Evolutionary conservation across 768 basidiomycete genomes (phyloP).

Genomic region (Serendipita sp.): DNA sequence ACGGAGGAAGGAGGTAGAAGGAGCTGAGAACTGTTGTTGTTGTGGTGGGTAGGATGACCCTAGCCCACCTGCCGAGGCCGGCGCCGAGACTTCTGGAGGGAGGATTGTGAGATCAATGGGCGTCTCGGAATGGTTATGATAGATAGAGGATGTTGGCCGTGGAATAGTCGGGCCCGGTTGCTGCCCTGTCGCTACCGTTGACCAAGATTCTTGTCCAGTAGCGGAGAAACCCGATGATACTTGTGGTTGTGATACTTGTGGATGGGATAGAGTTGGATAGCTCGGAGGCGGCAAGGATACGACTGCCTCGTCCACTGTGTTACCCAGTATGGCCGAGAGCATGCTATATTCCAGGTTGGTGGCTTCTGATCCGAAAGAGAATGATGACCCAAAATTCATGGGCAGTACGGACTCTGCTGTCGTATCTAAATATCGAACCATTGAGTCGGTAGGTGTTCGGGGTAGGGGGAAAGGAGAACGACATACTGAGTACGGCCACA

Average conservation of each 20-base stretch:
- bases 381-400: conserved; percentile 41
- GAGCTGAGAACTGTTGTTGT: background rate
- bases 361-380: conserved; percentile 69
- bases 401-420: conserved; percentile 42
- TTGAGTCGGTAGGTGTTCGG: background rate
- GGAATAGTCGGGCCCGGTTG: background rate
- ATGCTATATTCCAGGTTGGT: conserved; percentile 93
- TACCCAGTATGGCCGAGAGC: conserved; percentile 77
- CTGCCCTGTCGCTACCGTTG: background rate
- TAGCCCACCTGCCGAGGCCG: background rate
- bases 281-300: conserved; percentile 4
- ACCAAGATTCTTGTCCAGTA: background rate
- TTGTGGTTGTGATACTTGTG: background rate
- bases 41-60: background rate
- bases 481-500: background rate
- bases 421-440: background rate
- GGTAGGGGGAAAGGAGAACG: background rate
- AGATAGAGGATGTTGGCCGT: background rate
- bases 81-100: background rate
- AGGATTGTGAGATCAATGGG: background rate
- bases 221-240: background rate
- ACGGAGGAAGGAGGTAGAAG: background rate
- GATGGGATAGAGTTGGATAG: background rate
- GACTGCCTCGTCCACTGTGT: conserved; percentile 13
- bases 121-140: background rate